Percentiles rank a stretch among this genome's conserved stretches.
phyloP scores from a whole-genome alignment of 202 grass and related monocot species.

The Eragrostis tef region DNA sequence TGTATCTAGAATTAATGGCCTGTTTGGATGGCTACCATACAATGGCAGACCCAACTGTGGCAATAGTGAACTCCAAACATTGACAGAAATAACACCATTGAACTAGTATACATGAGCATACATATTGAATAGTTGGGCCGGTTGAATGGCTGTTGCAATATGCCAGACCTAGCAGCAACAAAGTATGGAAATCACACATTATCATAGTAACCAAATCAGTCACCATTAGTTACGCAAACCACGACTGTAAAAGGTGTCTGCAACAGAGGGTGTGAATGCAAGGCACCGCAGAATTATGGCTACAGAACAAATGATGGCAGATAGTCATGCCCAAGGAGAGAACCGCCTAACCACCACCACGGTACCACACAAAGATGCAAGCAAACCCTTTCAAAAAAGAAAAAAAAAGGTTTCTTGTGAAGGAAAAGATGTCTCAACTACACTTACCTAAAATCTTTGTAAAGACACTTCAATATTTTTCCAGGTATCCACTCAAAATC shows the following conservation, averaged over 20 bases:
- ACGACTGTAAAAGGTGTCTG: background rate
- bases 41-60: no score
- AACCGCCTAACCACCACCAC: no score
- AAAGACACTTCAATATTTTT: slow-evolving; percentile 92
- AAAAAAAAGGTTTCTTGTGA: slow-evolving; percentile 7
- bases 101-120: no score
- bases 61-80: no score
- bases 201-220: background rate
- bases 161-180: background rate
- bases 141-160: background rate
- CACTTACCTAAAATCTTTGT: slow-evolving; percentile 92
- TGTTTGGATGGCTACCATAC: no score
- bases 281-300: background rate
- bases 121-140: background rate
- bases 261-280: background rate
- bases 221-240: background rate
- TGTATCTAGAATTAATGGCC: no score
- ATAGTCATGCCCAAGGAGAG: background rate
- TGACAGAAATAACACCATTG: no score
- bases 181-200: background rate
- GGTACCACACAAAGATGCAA: background rate
- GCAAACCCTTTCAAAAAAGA: background rate
- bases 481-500: slow-evolving; percentile 97
- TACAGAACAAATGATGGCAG: background rate
- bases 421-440: slow-evolving; percentile 17